Evolutionary conservation across 2,329 filamentous ascomycete species (phyloP), one percentile per base, ranked within the genome.

Genomic region (Diaporthe humulicola): DNA sequence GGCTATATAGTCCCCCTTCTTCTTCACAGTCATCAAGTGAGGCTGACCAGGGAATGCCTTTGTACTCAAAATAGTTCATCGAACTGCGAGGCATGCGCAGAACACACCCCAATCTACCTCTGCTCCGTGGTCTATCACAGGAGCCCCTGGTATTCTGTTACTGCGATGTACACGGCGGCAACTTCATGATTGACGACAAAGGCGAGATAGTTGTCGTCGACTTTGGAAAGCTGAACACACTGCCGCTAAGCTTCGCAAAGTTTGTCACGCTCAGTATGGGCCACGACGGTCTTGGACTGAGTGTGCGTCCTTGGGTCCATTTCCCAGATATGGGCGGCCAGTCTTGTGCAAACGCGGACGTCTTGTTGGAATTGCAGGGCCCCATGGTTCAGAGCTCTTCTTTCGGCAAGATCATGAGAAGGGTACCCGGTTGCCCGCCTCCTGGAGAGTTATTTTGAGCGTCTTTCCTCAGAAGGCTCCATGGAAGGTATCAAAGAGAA

Each of bases 401-500:
- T 15, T 61, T 30, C 38, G n/a, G 1, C 38, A 61, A 42, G n/a
- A 61, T 61, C 2, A 42, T 42, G 38, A n/a, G 38, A 17, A 61
- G 58, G 58, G n/a, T 61, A 42, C 58, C 58, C 4, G 58, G 58
- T 14, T 61, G 57, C 57, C 57, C 57, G n/a, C 57, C 57, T 61
- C 36, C 36, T 15, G 36, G n/a, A 28, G n/a, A 60, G 9, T 40
- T 40, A 28, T 60, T 40, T 25, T 60, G 36, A 40, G 33, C 22
- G 14, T 40, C 22, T 60, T 40, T 60, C 56, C 57, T 15, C 57
- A 38, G 9, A 60, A n/a, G 12, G 22, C 4, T 60, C 9, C 33
- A n/a, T 56, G 52, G 28, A 56, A 33, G 15, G 52, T 22, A 56
- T 19, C 52, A 22, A 22, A 30, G 28, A 56, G 15, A 56, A 33